Evolutionary conservation across 2,329 filamentous ascomycete genomes (phyloP).

Genomic region (Verticillium dahliae): DNA sequence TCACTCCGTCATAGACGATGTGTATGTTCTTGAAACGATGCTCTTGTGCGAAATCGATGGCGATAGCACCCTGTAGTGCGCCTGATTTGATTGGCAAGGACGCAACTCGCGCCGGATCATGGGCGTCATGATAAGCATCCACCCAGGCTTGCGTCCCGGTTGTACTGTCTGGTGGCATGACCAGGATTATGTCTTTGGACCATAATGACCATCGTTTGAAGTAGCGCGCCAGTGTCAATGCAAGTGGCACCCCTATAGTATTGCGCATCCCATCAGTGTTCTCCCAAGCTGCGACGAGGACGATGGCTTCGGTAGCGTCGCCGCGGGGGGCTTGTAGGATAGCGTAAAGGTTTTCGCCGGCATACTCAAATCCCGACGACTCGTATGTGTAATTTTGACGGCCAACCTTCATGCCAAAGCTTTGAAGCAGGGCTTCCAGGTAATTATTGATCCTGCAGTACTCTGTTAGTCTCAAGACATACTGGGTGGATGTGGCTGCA

Average conservation of each 20-base stretch:
- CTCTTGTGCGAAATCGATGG: slow-evolving; percentile 86
- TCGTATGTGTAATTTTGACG: slow-evolving; percentile 83
- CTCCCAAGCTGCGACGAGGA: slow-evolving; percentile 82
- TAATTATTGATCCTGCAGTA: slow-evolving; percentile 54
- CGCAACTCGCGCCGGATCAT: slow-evolving; percentile 63
- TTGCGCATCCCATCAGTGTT: slow-evolving; percentile 77
- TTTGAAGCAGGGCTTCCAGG: slow-evolving; percentile 68
- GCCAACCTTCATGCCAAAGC: slow-evolving; percentile 79
- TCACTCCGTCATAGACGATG: slow-evolving; percentile 90
- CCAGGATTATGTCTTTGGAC: slow-evolving; percentile 96
- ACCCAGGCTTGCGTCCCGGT: slow-evolving; percentile 95
- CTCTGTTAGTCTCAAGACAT: background rate
- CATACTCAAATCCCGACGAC: slow-evolving; percentile 65
- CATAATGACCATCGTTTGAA: slow-evolving; percentile 97
- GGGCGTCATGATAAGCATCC: slow-evolving; percentile 91
- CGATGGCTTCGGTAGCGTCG: slow-evolving; percentile 94
- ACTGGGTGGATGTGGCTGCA: background rate
- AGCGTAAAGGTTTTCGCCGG: slow-evolving; percentile 87
- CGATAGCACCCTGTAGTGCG: slow-evolving; percentile 84
- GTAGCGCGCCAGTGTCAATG: slow-evolving; percentile 82
- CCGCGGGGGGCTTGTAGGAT: slow-evolving; percentile 89
- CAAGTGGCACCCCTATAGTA: slow-evolving; percentile 77
- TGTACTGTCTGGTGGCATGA: slow-evolving; percentile 82
- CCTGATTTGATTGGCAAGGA: slow-evolving; percentile 85
- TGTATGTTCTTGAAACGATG: slow-evolving; percentile 82